phyloP scores from a whole-genome alignment of 2,329 filamentous ascomycete species.

The Epichloe festucae region DNA sequence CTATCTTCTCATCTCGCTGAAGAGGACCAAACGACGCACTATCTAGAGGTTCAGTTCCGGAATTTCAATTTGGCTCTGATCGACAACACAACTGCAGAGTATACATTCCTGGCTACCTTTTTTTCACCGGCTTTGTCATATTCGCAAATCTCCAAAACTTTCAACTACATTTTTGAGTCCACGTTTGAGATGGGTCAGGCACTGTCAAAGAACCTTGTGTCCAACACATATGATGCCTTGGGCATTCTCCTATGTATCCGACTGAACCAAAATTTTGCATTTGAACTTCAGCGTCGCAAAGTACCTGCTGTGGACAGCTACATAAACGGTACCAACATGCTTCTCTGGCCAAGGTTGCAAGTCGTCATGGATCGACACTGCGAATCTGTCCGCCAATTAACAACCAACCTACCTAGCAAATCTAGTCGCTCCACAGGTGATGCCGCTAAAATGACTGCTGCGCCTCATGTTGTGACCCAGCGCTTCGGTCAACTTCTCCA shows the following conservation, averaged over 20 bases:
- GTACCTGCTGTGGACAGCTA: slow-evolving; percentile 83
- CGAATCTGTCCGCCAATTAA: slow-evolving; percentile 63
- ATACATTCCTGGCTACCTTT: slow-evolving; percentile 83
- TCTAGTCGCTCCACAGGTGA: slow-evolving; percentile 32
- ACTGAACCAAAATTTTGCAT: slow-evolving; percentile 85
- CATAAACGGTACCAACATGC: slow-evolving; percentile 89
- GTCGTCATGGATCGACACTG: slow-evolving; percentile 87
- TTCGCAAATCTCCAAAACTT: slow-evolving; percentile 67
- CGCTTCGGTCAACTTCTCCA: slow-evolving; percentile 90
- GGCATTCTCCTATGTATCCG: slow-evolving; percentile 85
- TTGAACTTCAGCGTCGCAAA: slow-evolving; percentile 83
- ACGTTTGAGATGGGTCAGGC: slow-evolving; percentile 73
- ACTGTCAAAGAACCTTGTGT: slow-evolving; percentile 63
- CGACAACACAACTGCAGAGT: slow-evolving; percentile 90
- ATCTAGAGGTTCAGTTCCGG: slow-evolving; percentile 80
- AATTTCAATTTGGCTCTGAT: slow-evolving; percentile 90
- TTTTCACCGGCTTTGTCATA: slow-evolving; percentile 69
- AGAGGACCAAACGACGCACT: slow-evolving; percentile 74
- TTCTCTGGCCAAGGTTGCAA: slow-evolving; percentile 92
- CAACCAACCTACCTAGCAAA: slow-evolving; percentile 35
- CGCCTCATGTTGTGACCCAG: slow-evolving; percentile 85
- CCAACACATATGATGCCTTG: slow-evolving; percentile 69
- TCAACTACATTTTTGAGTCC: slow-evolving; percentile 78
- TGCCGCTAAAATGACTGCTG: slow-evolving; percentile 53
- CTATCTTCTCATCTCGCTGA: slow-evolving; percentile 83